These are phyloP conservation scores for Candida gigantensis DNA, from an alignment of 1,139 yeast genomes.

Conservation along the genomic window DNA sequence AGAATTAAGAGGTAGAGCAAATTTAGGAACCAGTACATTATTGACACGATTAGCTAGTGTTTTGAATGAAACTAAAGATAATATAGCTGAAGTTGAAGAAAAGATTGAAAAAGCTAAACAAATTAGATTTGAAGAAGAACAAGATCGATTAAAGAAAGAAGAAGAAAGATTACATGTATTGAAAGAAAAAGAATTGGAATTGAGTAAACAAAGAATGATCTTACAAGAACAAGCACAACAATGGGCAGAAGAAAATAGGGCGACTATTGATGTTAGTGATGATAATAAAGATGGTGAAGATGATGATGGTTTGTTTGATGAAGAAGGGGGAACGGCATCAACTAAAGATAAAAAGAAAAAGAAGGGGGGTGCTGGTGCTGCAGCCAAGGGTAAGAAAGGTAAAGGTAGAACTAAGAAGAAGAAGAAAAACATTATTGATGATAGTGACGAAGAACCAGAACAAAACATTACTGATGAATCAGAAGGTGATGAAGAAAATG, in stretches of 20 bases:
- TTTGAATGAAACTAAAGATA: constrained; percentile 70
- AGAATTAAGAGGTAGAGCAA: constrained; percentile 82
- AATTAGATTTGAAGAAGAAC: constrained; percentile 52
- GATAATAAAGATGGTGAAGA: constrained; percentile 29
- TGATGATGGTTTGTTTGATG: constrained; percentile 30
- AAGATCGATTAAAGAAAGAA: constrained; percentile 35
- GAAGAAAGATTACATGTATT: constrained; percentile 42
- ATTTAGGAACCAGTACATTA: constrained; percentile 77
- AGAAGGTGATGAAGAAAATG: constrained; percentile 17
- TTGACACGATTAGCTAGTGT: constrained; percentile 70
- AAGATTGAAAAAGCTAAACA: constrained; percentile 76
- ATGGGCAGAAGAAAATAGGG: constrained; percentile 66
- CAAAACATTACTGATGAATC: constrained; percentile 16
- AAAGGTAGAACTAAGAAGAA: constrained; percentile 20
- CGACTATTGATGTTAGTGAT: constrained; percentile 33
- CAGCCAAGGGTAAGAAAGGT: constrained; percentile 15
- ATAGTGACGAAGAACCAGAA: constrained; percentile 28
- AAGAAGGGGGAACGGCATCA: too few species aligned
- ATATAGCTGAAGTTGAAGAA: constrained; percentile 56
- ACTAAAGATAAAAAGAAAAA: constrained; percentile 22
- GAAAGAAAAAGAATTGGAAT: constrained; percentile 48
- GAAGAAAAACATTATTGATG: constrained; percentile 19
- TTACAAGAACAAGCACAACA: constrained; percentile 81
- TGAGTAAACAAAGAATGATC: constrained; percentile 66
- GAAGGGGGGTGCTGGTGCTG: constrained; percentile 10